phyloP scores from a whole-genome alignment of 2,329 filamentous ascomycete species.

The Dothideomycetidae sp. region DNA sequence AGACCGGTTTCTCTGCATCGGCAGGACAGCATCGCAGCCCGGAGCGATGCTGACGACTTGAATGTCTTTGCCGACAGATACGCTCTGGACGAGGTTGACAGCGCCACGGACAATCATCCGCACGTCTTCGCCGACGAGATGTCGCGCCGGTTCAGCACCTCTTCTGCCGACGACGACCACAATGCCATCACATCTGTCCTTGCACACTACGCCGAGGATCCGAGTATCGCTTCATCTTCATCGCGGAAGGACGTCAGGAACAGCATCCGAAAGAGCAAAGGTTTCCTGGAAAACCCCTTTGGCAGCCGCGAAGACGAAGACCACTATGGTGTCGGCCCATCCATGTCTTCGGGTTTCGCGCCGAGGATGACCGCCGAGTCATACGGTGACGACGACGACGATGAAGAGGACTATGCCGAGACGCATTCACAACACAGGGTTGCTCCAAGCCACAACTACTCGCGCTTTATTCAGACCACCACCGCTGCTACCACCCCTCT shows the following conservation, averaged over 20 bases:
- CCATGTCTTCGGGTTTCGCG: slow-evolving; percentile 8
- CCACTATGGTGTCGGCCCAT: slow-evolving; percentile 14
- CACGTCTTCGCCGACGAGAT: slow-evolving; percentile 20
- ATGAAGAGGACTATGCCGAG: not conserved
- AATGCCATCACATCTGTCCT: slow-evolving; percentile 20
- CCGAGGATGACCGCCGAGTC: slow-evolving; percentile 6
- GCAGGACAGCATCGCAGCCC: slow-evolving; percentile 18
- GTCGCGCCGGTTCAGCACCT: slow-evolving; percentile 12
- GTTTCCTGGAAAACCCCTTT: slow-evolving; percentile 21
- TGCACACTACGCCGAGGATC: slow-evolving; percentile 18
- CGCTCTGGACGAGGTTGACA: slow-evolving; percentile 29
- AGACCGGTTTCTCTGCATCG: slow-evolving; percentile 21
- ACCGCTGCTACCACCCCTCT: slow-evolving; percentile 19
- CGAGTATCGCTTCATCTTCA: slow-evolving; percentile 6
- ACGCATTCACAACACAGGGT: slow-evolving; percentile 33
- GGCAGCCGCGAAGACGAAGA: slow-evolving; percentile 22
- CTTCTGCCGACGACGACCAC: slow-evolving; percentile 13
- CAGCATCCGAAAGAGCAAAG: slow-evolving; percentile 21
- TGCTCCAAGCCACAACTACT: slow-evolving; percentile 71
- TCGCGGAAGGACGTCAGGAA: slow-evolving; percentile 13
- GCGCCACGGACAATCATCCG: too few relatives aligned
- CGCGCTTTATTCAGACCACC: slow-evolving; percentile 66
- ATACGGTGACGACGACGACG: slow-evolving; percentile 15
- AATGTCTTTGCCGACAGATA: slow-evolving; percentile 38
- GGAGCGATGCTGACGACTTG: slow-evolving; percentile 18